Conservation (phyloP, 208 protist genomes). For the Crithidia brevicula region DNA sequence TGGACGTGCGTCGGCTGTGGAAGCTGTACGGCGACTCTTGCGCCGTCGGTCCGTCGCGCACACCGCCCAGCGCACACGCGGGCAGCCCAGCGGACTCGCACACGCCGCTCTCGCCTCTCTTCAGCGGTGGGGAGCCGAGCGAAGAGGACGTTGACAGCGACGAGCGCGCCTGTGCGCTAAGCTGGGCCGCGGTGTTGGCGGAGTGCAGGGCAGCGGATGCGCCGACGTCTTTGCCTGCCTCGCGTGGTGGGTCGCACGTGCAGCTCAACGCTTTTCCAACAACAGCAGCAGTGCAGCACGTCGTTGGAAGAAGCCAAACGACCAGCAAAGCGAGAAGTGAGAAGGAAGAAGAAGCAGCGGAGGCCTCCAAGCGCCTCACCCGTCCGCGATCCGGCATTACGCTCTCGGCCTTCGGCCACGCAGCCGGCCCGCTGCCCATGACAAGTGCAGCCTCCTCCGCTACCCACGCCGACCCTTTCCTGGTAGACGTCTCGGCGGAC, state of each 20-base stretch:
- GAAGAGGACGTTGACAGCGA: conserved; percentile 20
- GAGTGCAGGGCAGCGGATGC: conserved; percentile 23
- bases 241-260: too few relatives aligned
- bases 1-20: conserved; percentile 46
- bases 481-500: too few relatives aligned
- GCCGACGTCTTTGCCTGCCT: too few relatives aligned
- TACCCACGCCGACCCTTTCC: too few relatives aligned
- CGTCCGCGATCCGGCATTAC: conserved; percentile 15
- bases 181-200: conserved; percentile 23
- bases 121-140: background rate
- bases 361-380: background rate
- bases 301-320: background rate
- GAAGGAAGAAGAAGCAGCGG: background rate
- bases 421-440: conserved; percentile 16
- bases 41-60: background rate
- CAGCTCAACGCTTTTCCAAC: too few relatives aligned
- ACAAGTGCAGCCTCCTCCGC: background rate
- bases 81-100: too few relatives aligned
- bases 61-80: too few relatives aligned
- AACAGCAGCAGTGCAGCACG: background rate
- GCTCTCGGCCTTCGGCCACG: conserved; percentile 6
- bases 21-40: conserved; percentile 20
- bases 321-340: background rate
- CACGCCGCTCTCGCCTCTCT: too few relatives aligned
- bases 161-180: conserved; percentile 27